Evolutionary conservation across 805 yeast genomes (phyloP).

Genomic region (Phaffomyces opuntiae): DNA sequence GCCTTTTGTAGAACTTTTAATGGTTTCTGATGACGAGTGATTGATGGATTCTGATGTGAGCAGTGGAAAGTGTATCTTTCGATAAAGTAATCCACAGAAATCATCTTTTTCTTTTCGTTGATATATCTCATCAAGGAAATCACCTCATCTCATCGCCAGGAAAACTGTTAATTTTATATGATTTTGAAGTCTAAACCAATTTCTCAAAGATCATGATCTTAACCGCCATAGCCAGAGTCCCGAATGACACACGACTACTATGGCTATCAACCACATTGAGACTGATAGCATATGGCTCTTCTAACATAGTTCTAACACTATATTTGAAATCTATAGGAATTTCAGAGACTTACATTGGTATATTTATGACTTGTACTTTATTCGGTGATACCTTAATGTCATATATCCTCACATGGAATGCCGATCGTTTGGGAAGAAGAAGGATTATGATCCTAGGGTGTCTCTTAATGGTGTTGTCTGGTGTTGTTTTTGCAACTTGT

Average conservation of each 20-base stretch:
- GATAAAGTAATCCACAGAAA: no score
- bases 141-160: no score
- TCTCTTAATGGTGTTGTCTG: slow-evolving; percentile 60
- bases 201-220: no score
- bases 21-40: no score
- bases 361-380: slow-evolving; percentile 76
- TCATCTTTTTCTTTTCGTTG: no score
- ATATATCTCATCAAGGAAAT: no score
- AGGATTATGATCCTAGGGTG: slow-evolving; percentile 57
- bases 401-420: slow-evolving; percentile 66
- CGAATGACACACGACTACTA: slow-evolving; percentile 29
- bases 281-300: slow-evolving; percentile 67
- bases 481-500: slow-evolving; percentile 52
- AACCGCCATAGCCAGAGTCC: no score
- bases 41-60: no score
- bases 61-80: no score
- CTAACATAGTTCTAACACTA: slow-evolving; percentile 71
- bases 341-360: slow-evolving; percentile 54
- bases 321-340: slow-evolving; percentile 51
- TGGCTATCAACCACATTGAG: slow-evolving; percentile 67
- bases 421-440: slow-evolving; percentile 65
- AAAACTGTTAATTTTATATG: no score
- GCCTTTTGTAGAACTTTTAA: no score
- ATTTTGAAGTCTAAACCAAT: no score
- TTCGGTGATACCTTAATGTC: slow-evolving; percentile 74